Base-by-base conservation (phyloP, 2,329 filamentous ascomycete species). In the Claviceps maximensis region DNA sequence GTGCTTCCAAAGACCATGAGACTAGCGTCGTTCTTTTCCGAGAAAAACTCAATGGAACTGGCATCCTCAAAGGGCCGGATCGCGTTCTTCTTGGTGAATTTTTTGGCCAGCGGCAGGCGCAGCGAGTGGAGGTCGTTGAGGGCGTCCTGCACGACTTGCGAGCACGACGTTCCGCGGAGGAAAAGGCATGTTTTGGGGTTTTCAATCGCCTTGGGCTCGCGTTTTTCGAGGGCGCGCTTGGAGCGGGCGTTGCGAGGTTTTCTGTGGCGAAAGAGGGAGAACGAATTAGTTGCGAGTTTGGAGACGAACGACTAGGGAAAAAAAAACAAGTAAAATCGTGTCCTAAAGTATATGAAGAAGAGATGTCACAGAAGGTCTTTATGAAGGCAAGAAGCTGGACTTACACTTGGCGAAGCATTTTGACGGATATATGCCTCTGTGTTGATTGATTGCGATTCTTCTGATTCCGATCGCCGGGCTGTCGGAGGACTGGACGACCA, bases 31-130 rank as follows among this genome's bases (percentile, higher is more conserved):
- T 98, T 98, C 75, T 97, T 98, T 66, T 90, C 84, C 57, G 86
- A 85, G 75, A 98, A 90, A 75, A 98, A 98, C 71, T 96, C 89
- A 59, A 97, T 79, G 51, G 86, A 91, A 29, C 84, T 76, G 58
- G 86, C 74, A 67, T 94, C 89, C 69, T 96, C 91, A 69, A 98
- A 98, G 2, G 93, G 93, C 69, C 93, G 89, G 62, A 95, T 86
- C 60, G 83, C 78, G 71, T 98, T 98, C 76, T 97, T 97, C 79
- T 97, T 98, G 71, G 83, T 87, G 74, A 98, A 95, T 60, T 90
- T 89, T 69, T 94, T 85, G 58, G 84, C 84, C 56, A 91, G 78
- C 2, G 90, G 89, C 63, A 86, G 83, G 62, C 91, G 90, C 64
- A 98, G 76, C 49, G 87, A 80, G 70, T 89, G 81, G 53, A 98